Percentiles rank a stretch among this genome's conserved stretches.
Conservation (phyloP, 306 rosid genomes). For the Begonia loranthoides region DNA sequence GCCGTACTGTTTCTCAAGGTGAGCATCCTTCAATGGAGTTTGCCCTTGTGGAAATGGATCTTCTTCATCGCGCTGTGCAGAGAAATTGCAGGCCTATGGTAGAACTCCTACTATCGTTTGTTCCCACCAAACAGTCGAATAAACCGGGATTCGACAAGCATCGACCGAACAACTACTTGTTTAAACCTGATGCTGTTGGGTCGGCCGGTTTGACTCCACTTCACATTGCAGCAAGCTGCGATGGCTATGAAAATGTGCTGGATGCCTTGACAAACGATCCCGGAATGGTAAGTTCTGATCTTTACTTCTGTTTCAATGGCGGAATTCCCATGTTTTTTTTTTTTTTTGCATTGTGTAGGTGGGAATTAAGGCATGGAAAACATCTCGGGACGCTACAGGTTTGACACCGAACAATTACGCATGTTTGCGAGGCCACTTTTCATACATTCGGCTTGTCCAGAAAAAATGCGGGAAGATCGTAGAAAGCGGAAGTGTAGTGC, state of each 20-base stretch:
- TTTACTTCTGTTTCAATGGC: too few relatives aligned
- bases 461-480: constrained; percentile 33
- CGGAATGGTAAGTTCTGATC: constrained; percentile 49
- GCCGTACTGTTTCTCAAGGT: constrained; percentile 39
- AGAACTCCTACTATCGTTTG: constrained; percentile 48
- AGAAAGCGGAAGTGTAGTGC: constrained; percentile 39
- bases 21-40: constrained; percentile 36
- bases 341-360: constrained; percentile 22
- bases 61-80: constrained; percentile 77
- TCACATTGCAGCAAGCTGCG: constrained; percentile 61
- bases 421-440: constrained; percentile 31
- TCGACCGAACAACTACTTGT: constrained; percentile 26
- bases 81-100: constrained; percentile 62
- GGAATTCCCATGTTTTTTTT: too few relatives aligned
- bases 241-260: constrained; percentile 50
- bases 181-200: constrained; percentile 58
- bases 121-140: constrained; percentile 27
- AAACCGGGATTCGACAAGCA: constrained; percentile 23
- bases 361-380: constrained; percentile 78
- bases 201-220: constrained; percentile 85
- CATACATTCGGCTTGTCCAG: constrained; percentile 59
- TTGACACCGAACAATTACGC: constrained; percentile 65
- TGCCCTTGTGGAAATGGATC: constrained; percentile 53
- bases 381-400: constrained; percentile 45
- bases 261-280: constrained; percentile 88